Base-by-base conservation (phyloP, 768 basidiomycete species). In the Asterophora parasitica region DNA sequence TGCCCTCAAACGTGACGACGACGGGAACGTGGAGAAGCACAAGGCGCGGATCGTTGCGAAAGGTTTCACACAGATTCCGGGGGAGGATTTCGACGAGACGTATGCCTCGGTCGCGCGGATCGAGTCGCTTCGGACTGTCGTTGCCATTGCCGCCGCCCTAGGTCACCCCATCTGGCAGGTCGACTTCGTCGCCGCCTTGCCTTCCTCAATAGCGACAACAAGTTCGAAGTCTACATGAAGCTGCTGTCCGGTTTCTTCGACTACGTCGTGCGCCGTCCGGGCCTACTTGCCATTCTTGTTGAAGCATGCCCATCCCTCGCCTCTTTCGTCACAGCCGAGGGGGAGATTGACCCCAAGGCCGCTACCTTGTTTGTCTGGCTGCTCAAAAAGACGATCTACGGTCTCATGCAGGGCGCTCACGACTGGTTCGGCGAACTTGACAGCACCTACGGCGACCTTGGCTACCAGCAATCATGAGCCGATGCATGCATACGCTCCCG, bases 131-230 rank as follows among this genome's bases (percentile, higher is more conserved):
- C 5, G 28, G 28, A 30, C 10, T 5, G 10, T 5, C 28, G 5
- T 30, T 5, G 28, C 28, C 28, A 5, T 30, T 10, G 28, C 28
- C 28, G 28, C 28, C 6, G 28, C 32, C 43, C 46, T 3, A 2
- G 17, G 67, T 19, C 30, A 63, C 1, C 64, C 65, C 8, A 26
- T 71, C 6, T 51, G 67, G 36, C 50, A 45, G 31, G 51, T 68
- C 10, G 65, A 72, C 52, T 58, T 7, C 20, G n/a, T 23, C 23
- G 38, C 7, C n/a, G 20, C 38, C 40, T 43, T 4, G 6, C 28
- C 28, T 30, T 10, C 28, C 28, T 30, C 28, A 30, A n/a, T n/a
- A n/a, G n/a, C n/a, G n/a, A n/a, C n/a, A n/a, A n/a, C n/a, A n/a
- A n/a, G n/a, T n/a, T n/a, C n/a, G n/a, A n/a, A n/a, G n/a, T n/a